Conservation (phyloP, 805 yeast species). For the Babjeviella inositovora region DNA sequence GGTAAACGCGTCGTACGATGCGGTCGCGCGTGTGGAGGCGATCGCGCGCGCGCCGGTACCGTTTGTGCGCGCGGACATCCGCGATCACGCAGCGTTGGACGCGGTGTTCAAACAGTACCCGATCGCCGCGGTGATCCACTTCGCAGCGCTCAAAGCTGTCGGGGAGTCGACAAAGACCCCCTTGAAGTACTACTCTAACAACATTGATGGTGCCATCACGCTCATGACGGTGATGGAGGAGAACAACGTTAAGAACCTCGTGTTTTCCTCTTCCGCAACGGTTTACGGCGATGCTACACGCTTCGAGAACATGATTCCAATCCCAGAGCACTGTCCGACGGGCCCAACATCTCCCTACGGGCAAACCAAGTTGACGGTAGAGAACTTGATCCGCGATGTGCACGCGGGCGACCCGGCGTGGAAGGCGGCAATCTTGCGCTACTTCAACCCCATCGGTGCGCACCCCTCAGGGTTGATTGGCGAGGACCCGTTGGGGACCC, state of each 20-base stretch:
- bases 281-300: constrained; percentile 74
- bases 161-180: constrained; percentile 65
- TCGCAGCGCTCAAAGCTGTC: constrained; percentile 75
- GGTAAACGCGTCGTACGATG: constrained; percentile 49
- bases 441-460: constrained; percentile 78
- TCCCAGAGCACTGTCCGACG: constrained; percentile 63
- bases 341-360: constrained; percentile 74
- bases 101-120: constrained; percentile 29
- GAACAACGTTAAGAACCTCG: constrained; percentile 31
- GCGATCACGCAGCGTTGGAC: constrained; percentile 28
- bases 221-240: constrained; percentile 36
- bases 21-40: constrained; percentile 44
- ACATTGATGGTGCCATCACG: constrained; percentile 47
- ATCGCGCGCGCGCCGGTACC: constrained; percentile 31
- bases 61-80: constrained; percentile 41
- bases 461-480: constrained; percentile 72
- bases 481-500: constrained; percentile 67
- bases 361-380: constrained; percentile 50
- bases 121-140: constrained; percentile 52
- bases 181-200: constrained; percentile 49
- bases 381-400: constrained; percentile 40
- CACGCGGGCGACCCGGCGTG: constrained; percentile 25
- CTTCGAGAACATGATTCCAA: constrained; percentile 58
- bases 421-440: constrained; percentile 51
- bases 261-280: constrained; percentile 69